Evolutionary conservation across 2,329 filamentous ascomycete genomes (phyloP), one percentile per base, ranked within the genome.

Genomic region (Laburnicola sp.): DNA sequence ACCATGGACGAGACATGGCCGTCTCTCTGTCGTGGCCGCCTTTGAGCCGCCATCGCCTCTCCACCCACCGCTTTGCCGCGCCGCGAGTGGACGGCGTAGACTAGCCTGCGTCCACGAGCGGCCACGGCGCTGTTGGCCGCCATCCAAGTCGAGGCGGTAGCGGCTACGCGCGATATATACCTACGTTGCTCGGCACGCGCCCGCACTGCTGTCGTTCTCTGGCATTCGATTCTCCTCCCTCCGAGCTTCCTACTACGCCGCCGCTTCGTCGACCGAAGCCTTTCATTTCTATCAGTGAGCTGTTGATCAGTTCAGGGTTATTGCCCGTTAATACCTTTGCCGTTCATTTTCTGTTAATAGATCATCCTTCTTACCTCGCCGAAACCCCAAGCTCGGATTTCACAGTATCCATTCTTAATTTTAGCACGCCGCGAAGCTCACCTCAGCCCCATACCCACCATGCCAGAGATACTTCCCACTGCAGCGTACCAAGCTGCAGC

Each of bases 391-490:
- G 51, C 57, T 64, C 62, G 64, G 63, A 60, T 67, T 69, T 44
- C 51, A n/a, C 32, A 57, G 55, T 66, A 64, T 56, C 48, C 48
- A 54, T 64, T 69, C 64, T 63, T 70, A 70, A 69, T 70, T 66
- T 64, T 69, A 66, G 65, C 62, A 63, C 65, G 57, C 64, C 64
- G 66, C 67, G 59, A 55, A 65, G 67, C 67, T 69, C 62, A 69
- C 67, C 57, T 69, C 63, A 68, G 63, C 60, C 58, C 63, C 69
- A 66, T 62, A 69, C 70, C 65, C 35, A 53, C 59, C 43, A 81
- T 81, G 78, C 68, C 68, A 65, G 62, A 71, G 75, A 60, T 72
- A 73, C 62, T 73, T 73, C 70, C 69, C 73, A 65, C 76, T 80
- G 65, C 77, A 63, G 76, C 74, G 46, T 84, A 82, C 75, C 75